Conservation (phyloP, 306 rosid genomes). For the Hylodesmum podocarpum region DNA sequence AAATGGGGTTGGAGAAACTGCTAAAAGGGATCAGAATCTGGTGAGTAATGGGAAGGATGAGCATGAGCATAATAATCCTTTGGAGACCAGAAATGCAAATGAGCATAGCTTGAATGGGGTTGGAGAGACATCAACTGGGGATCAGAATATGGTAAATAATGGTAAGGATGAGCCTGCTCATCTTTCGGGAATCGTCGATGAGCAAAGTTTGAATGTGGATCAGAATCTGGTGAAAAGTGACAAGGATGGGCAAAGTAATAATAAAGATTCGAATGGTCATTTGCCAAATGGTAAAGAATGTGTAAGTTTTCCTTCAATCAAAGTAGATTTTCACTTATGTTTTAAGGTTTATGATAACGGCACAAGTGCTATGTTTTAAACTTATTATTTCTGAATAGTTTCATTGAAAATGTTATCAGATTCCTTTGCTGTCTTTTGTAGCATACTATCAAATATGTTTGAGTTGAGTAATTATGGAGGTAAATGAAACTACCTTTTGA, state of each 20-base stretch:
- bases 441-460: background rate
- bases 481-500: conserved; percentile 21
- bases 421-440: background rate
- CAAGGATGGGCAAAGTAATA: conserved; percentile 31
- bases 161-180: conserved; percentile 37
- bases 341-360: background rate
- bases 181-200: conserved; percentile 26
- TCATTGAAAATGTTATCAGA: background rate
- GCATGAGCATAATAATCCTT: conserved; percentile 22
- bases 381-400: conserved; percentile 5
- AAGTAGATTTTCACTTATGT: background rate
- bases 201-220: conserved; percentile 20
- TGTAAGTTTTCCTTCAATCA: conserved; percentile 49
- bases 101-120: conserved; percentile 25
- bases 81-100: conserved; percentile 3
- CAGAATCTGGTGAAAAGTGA: conserved; percentile 37
- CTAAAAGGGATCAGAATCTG: conserved; percentile 23
- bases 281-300: conserved; percentile 47
- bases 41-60: conserved; percentile 38
- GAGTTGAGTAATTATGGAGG: conserved; percentile 8
- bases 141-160: conserved; percentile 27
- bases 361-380: conserved; percentile 4
- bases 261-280: conserved; percentile 34
- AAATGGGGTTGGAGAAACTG: conserved; percentile 31
- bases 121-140: conserved; percentile 25